Conservation (phyloP, 2,329 filamentous ascomycete genomes). For the Nemania serpens region DNA sequence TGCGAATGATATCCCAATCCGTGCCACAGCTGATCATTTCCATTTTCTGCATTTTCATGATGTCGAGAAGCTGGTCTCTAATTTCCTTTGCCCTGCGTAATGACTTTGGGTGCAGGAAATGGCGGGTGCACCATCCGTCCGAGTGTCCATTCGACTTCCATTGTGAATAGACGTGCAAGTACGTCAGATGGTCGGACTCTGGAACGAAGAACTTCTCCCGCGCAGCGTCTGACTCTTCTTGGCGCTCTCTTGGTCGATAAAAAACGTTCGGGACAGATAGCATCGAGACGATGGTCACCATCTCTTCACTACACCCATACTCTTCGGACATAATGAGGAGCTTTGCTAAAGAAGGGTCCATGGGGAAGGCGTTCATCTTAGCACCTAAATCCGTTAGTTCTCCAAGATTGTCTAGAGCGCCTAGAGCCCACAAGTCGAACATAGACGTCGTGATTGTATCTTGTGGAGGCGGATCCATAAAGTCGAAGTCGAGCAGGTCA, state of each 20-base stretch:
- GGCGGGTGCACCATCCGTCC: slow-evolving; percentile 89
- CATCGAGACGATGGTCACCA: slow-evolving; percentile 98
- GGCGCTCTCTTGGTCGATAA: slow-evolving; percentile 93
- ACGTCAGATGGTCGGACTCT: slow-evolving; percentile 94
- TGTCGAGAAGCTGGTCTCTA: slow-evolving; percentile 88
- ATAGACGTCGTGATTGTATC: slow-evolving; percentile 97
- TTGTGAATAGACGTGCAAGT: slow-evolving; percentile 93
- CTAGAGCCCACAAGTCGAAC: slow-evolving; percentile 96
- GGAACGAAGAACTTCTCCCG: slow-evolving; percentile 98
- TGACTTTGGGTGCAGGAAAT: slow-evolving; percentile 95
- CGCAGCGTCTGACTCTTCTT: slow-evolving; percentile 94
- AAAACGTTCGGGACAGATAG: slow-evolving; percentile 95
- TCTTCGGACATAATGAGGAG: slow-evolving; percentile 88
- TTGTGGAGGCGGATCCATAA: slow-evolving; percentile 98
- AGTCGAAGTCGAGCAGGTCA: slow-evolving; percentile 94
- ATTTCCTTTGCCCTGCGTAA: slow-evolving; percentile 92
- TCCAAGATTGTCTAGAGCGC: slow-evolving; percentile 90
- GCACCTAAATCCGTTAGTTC: slow-evolving; percentile 85
- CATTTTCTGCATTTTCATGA: slow-evolving; percentile 95
- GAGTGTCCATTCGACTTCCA: slow-evolving; percentile 91
- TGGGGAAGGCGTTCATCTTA: slow-evolving; percentile 96
- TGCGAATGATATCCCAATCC: slow-evolving; percentile 94
- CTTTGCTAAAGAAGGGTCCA: slow-evolving; percentile 96
- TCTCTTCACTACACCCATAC: slow-evolving; percentile 94
- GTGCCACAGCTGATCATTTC: slow-evolving; percentile 84